Conservation (phyloP, 768 basidiomycete species). For the Pleurotus platypus region DNA sequence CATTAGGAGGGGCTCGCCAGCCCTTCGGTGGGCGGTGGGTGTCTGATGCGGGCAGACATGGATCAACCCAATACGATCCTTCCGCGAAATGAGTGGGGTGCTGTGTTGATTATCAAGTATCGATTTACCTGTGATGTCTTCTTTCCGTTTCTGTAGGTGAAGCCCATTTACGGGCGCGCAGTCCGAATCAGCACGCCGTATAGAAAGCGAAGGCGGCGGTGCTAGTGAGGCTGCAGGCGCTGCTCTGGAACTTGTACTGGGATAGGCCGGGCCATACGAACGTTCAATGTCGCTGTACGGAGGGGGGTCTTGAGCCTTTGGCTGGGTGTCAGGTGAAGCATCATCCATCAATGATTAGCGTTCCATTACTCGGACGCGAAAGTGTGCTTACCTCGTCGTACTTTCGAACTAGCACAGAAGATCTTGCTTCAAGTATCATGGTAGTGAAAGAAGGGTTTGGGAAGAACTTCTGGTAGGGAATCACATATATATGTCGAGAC, state of each 20-base stretch:
- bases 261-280: too few species aligned
- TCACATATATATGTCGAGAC: not conserved
- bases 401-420: not conserved
- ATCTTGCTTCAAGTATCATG: not conserved
- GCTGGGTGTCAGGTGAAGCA: not conserved
- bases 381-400: too few species aligned
- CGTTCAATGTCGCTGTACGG: not conserved
- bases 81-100: not conserved
- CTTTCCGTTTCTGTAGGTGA: constrained; percentile 25
- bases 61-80: constrained; percentile 2
- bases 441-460: not conserved
- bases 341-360: too few species aligned
- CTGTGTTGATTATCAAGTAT: not conserved
- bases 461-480: not conserved
- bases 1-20: constrained; percentile 10
- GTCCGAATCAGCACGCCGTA: not conserved
- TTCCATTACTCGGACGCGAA: too few species aligned
- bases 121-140: constrained; percentile 27
- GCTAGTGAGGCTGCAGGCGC: too few species aligned
- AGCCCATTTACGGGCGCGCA: constrained; percentile 26
- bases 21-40: not conserved
- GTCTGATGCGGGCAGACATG: constrained; percentile 1
- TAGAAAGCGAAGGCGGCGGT: too few species aligned
- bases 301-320: constrained; percentile 1
- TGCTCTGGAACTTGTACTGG: too few species aligned